Base-by-base conservation (phyloP, 129 eudicot species). In the Lactuca sativa region DNA sequence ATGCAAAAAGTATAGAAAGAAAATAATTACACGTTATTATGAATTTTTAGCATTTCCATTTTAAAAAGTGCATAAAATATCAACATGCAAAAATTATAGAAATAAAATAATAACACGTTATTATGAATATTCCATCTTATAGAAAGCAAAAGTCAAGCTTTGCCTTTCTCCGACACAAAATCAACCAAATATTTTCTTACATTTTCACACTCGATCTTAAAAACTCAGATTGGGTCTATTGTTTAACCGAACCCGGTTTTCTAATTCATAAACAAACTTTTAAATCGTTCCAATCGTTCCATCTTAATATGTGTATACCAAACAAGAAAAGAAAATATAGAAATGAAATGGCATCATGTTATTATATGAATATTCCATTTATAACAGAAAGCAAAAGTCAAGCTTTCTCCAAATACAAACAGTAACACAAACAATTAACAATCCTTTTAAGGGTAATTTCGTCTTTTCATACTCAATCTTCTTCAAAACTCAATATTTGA, bases 401-500 rank as follows among this genome's bases (percentile, higher is more conserved):
- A 73, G 78, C 72, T 82, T 82, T 81, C 76, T 61, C 66, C 72
- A 71, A 16, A 52, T 61, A 73, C 53, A 61, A 57, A 34, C 67
- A 56, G 65, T 71, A 52, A 52, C 72, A 49, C 60, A 66, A 25
- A 25, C 30, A 25, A 25, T 25, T 25, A 25, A 74, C 66, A 66
- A 56, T 18, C 36, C 62, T 33, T 63, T 69, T 68, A 47, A 12
- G 52, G 76, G 47, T 72, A 48, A 7, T 64, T 38, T 69, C 79
- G 33, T 82, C 89, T 16, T 85, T 85, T 14, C 6, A 31, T 31
- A 66, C 74, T 80, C 78, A 88, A 30, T 78, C 71, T 59, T 86
- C 89, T 18, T 75, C 84, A 84, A 86, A 88, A 69, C 78, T 81
- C 76, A 92, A 44, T 3, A 72, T 73, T 63, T 89, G 95, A 74